Evolutionary conservation across 2,329 filamentous ascomycete species (phyloP).

Genomic region (Fusarium sp.): DNA sequence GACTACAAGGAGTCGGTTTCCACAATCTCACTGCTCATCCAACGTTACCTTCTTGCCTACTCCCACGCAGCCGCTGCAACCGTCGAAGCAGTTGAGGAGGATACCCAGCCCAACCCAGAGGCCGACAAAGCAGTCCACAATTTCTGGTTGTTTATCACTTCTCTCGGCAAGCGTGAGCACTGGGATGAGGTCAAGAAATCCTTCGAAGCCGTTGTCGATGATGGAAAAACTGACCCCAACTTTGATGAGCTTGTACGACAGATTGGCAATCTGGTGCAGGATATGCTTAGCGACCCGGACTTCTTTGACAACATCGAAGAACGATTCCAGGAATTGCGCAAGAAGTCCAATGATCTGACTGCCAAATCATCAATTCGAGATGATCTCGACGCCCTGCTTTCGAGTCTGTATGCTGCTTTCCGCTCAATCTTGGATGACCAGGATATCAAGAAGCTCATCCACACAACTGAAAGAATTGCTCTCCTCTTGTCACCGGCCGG

Average conservation of each 20-base stretch:
- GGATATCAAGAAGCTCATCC: constrained; percentile 74
- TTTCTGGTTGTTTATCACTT: constrained; percentile 82
- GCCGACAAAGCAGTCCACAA: constrained; percentile 80
- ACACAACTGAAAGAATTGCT: constrained; percentile 73
- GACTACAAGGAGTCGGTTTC: constrained; percentile 91
- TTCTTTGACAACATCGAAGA: constrained; percentile 81
- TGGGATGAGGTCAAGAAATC: constrained; percentile 80
- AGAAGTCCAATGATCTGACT: constrained; percentile 69
- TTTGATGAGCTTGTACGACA: constrained; percentile 82
- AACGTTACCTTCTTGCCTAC: constrained; percentile 81
- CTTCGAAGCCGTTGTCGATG: constrained; percentile 76
- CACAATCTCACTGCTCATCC: constrained; percentile 76
- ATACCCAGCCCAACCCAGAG: constrained; percentile 77
- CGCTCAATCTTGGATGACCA: constrained; percentile 75
- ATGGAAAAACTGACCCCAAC: constrained; percentile 80
- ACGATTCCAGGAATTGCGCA: constrained; percentile 60
- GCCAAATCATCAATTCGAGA: constrained; percentile 73
- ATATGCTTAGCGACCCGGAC: constrained; percentile 83
- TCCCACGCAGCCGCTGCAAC: constrained; percentile 76
- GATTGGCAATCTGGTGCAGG: constrained; percentile 77
- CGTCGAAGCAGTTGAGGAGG: constrained; percentile 71
- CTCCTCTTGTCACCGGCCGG: constrained; percentile 74
- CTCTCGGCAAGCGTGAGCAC: constrained; percentile 76
- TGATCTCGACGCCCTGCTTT: constrained; percentile 77
- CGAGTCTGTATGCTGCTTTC: constrained; percentile 74